Percentiles rank a stretch among this genome's conserved stretches.
These are phyloP conservation scores for Phytopythium litorale DNA, from an alignment of 352 stramenopile genomes.

Conservation along the genomic window DNA sequence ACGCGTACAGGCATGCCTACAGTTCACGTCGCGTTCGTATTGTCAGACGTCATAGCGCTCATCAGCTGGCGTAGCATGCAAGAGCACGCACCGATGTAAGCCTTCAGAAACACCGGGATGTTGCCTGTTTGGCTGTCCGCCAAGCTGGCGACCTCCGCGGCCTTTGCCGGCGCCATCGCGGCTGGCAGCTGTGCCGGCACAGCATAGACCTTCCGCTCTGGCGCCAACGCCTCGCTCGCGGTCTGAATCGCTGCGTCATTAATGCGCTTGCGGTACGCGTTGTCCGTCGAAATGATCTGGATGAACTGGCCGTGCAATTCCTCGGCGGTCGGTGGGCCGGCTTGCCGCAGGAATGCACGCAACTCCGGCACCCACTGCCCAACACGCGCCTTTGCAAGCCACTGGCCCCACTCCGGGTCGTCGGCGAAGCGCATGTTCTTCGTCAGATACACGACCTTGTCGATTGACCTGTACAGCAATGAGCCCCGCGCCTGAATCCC, in stretches of 20 bases:
- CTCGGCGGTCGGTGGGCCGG: neutral
- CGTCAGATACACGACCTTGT: conserved; percentile 17
- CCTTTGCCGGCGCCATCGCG: conserved; percentile 2
- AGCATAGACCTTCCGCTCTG: neutral
- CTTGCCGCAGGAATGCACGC: conserved; percentile 1
- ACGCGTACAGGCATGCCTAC: conserved; percentile 15
- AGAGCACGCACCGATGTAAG: conserved; percentile 11
- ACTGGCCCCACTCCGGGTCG: conserved; percentile 18
- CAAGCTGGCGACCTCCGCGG: neutral
- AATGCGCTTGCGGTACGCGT: neutral
- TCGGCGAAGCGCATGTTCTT: conserved; percentile 18
- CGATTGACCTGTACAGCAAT: conserved; percentile 9
- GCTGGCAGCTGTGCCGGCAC: neutral
- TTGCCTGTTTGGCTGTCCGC: conserved; percentile 9
- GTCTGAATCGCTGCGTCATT: neutral
- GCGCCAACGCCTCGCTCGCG: too few species aligned
- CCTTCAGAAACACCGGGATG: conserved; percentile 5
- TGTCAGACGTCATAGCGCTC: too few species aligned
- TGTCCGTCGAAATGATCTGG: conserved; percentile 10
- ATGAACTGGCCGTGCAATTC: neutral
- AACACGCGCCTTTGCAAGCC: conserved; percentile 10
- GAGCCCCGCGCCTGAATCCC: neutral
- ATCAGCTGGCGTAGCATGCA: neutral
- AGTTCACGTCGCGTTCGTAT: too few species aligned
- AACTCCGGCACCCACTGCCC: conserved; percentile 7